Percentiles rank a stretch among this genome's conserved stretches.
phyloP scores from a whole-genome alignment of 768 basidiomycete genomes.

The Leucocoprinus birnbaumii region DNA sequence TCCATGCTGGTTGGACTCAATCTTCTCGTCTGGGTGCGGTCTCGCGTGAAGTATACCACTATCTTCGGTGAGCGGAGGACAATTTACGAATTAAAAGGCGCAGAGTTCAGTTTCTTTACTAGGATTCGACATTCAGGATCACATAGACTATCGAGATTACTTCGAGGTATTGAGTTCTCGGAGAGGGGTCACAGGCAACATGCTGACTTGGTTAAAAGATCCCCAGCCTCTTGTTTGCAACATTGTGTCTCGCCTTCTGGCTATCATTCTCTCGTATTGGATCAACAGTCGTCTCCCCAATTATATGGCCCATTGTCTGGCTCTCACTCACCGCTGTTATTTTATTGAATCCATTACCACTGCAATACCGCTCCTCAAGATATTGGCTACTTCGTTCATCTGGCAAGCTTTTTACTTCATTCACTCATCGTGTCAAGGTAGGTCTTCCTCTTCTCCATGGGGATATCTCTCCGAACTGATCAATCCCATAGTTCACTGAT shows the following conservation, averaged over 20 bases:
- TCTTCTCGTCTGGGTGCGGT: slow-evolving; percentile 67
- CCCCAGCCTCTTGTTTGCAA: slow-evolving; percentile 69
- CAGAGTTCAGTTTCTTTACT: not conserved
- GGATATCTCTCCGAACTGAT: slow-evolving; percentile 4
- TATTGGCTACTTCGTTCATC: slow-evolving; percentile 79
- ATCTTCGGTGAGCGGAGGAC: slow-evolving; percentile 61
- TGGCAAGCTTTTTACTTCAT: slow-evolving; percentile 64
- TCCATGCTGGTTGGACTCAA: slow-evolving; percentile 81
- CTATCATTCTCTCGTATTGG: slow-evolving; percentile 74
- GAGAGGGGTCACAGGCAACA: slow-evolving; percentile 9
- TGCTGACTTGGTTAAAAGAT: slow-evolving; percentile 39
- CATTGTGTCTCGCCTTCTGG: slow-evolving; percentile 80
- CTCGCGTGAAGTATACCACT: slow-evolving; percentile 91
- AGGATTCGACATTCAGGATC: slow-evolving; percentile 72
- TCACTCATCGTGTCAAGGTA: slow-evolving; percentile 75
- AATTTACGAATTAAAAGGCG: not conserved
- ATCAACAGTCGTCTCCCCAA: slow-evolving; percentile 48
- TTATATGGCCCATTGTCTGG: slow-evolving; percentile 83
- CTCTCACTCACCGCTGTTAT: slow-evolving; percentile 57
- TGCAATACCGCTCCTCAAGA: slow-evolving; percentile 60
- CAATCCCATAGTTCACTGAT: slow-evolving; percentile 61
- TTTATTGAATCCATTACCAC: too few species aligned
- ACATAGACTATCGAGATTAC: slow-evolving; percentile 77
- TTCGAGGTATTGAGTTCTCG: slow-evolving; percentile 39
- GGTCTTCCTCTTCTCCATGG: slow-evolving; percentile 14